Base-by-base conservation (phyloP, 2,329 filamentous ascomycete genomes). In the Aaosphaeria arxii region DNA sequence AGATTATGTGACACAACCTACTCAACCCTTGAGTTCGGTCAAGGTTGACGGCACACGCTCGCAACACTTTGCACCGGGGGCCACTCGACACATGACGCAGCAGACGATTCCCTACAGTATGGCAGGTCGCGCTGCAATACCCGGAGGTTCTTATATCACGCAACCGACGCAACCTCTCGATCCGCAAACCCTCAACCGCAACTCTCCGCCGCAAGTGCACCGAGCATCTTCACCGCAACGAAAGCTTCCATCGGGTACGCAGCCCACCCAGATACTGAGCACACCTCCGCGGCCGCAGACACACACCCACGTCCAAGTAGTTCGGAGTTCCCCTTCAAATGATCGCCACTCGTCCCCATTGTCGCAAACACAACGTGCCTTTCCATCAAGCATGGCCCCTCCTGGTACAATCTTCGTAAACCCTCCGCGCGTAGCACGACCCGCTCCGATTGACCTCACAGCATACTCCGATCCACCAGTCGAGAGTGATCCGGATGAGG, bases 301-400 rank as follows among this genome's bases (percentile, higher is more conserved):
- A 17, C 38, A 53, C 43, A 28, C 77, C 35, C 65, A 79, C 44
- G 75, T 96, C 47, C 91, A 96, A 68, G 91, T 96, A 3, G 85
- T 87, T 30, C 89, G 89, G n/a, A 96, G 91, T 3, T 96, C 92
- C 1, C 91, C 91, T 2, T 78, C 85, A 7, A 32, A 49, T 6
- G 59, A 65, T 35, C 63, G 58, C 40, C 47, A 54, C 29, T 58
- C 63, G 7, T 80, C 81, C 50, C 70, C 74, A n/a, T 48, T 51
- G 40, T 55, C 59, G 17, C 67, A 76, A 31, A 62, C 52, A 24
- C 55, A 53, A 45, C 49, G 53, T 17, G 50, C 53, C 9, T 56
- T 86, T 40, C 84, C 77, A 52, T 72, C 82, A 40, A 40, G 9
- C 7, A 87, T 95, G 75, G 88, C 89, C 33, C 88, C 90, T 30